phyloP scores from a whole-genome alignment of 805 yeast genomes.

The Candida krabiensis region DNA sequence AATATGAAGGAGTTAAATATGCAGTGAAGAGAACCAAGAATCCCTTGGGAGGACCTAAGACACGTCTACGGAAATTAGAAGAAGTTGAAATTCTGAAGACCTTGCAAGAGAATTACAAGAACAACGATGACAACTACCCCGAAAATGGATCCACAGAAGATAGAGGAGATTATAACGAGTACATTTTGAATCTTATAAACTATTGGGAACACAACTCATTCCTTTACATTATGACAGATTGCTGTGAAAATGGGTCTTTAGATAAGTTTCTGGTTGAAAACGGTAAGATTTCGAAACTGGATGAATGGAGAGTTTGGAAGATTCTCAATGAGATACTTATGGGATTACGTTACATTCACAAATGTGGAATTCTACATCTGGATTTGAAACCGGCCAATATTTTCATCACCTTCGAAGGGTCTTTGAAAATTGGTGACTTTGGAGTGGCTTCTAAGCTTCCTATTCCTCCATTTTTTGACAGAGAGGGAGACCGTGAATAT shows the following conservation, averaged over 20 bases:
- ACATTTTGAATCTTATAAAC: constrained; percentile 74
- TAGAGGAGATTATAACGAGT: constrained; percentile 65
- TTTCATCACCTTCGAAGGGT: constrained; percentile 92
- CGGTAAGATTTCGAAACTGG: constrained; percentile 73
- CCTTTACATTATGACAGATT: constrained; percentile 91
- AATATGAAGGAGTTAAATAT: constrained; percentile 63
- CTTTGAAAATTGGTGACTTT: constrained; percentile 92
- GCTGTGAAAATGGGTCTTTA: constrained; percentile 87
- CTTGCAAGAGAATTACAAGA: constrained; percentile 38
- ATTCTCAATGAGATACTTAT: constrained; percentile 78
- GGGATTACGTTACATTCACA: constrained; percentile 82
- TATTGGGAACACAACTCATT: constrained; percentile 81
- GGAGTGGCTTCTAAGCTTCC: constrained; percentile 90
- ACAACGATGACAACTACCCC: constrained; percentile 1
- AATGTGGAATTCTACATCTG: constrained; percentile 73
- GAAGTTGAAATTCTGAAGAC: constrained; percentile 71
- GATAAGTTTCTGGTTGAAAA: constrained; percentile 77
- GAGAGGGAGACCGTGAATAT: constrained; percentile 97
- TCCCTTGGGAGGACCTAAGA: constrained; percentile 56
- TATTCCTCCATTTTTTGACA: constrained; percentile 68
- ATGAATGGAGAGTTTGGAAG: constrained; percentile 98
- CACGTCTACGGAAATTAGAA: constrained; percentile 61
- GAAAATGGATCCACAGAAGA: constrained; percentile 20
- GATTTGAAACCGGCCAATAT: constrained; percentile 96
- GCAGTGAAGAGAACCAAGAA: constrained; percentile 88